Evolutionary conservation across 768 basidiomycete genomes (phyloP).

Genomic region (Hygrocybe punicea): DNA sequence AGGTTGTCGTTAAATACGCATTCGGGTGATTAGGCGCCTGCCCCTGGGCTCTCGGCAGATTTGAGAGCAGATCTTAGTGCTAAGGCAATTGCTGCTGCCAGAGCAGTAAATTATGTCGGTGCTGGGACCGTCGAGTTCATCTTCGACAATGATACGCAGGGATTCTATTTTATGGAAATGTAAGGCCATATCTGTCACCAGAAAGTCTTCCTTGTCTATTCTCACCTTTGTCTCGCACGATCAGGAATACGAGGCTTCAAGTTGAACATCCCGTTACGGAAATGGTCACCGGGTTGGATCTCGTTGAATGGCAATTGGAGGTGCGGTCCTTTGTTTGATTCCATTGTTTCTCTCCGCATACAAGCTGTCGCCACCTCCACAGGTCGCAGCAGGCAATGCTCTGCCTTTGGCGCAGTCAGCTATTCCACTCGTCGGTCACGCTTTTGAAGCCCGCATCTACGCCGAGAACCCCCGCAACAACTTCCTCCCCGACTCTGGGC

Average conservation of each 20-base stretch:
- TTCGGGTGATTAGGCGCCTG: conserved; percentile 64
- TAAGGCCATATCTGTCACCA: conserved; percentile 30
- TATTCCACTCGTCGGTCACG: conserved; percentile 86
- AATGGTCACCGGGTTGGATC: conserved; percentile 90
- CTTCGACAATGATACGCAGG: conserved; percentile 83
- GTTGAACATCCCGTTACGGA: conserved; percentile 93
- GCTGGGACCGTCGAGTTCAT: conserved; percentile 97
- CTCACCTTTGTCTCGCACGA: background rate
- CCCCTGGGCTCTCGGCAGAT: conserved; percentile 78
- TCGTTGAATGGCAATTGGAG: conserved; percentile 94
- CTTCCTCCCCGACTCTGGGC: conserved; percentile 89
- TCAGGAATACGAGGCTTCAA: conserved; percentile 80
- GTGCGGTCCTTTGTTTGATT: conserved; percentile 36
- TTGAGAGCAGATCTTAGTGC: conserved; percentile 75
- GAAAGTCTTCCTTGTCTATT: background rate
- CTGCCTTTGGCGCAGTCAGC: conserved; percentile 73
- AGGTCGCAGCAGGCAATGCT: conserved; percentile 87
- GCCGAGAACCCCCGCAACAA: conserved; percentile 92
- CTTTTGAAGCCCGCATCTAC: conserved; percentile 93
- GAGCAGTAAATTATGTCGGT: conserved; percentile 86
- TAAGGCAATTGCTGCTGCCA: conserved; percentile 90
- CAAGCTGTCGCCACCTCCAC: background rate
- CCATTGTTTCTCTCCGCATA: background rate
- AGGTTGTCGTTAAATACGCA: background rate
- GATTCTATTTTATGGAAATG: conserved; percentile 98